Evolutionary conservation across 306 rosid species (phyloP), one percentile per base, ranked within the genome.

Genomic region (Phaseolus lunatus): DNA sequence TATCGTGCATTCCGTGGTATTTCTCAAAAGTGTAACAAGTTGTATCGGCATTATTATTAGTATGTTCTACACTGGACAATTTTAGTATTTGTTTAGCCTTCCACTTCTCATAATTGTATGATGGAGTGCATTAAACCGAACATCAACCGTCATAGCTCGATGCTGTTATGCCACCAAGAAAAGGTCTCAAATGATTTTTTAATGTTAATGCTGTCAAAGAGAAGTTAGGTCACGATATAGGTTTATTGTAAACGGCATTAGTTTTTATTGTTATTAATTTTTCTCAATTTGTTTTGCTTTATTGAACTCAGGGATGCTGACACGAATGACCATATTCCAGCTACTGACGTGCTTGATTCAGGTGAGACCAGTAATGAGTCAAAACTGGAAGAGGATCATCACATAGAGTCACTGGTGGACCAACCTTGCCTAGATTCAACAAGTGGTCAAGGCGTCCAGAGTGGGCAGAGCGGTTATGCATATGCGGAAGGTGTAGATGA

Each of bases 241-340:
- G 19, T 16, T 68, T 68, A 5, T n/a, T n/a, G 19, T 49, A 48
- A 4, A 9, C 9, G 2, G 11, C 10, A 58, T 23, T 15, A 16
- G 20, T 15, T 29, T 29, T 16, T 62, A 1, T 31, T 18, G 0
- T 63, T 35, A 6, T 7, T 27, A 33, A 43, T 53, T 66, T 77
- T 59, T 78, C 41, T 35, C 58, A 18, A 14, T 63, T 45, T 63
- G 23, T 82, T 71, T 29, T 58, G 13, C 50, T 56, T 83, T 74
- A 53, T 45, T 78, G 74, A 78, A 78, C 77, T 20, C 84, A 91
- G 90, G 70, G 84, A 68, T 72, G 83, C 50, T 61, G 87, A 83
- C 22, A 86, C 65, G 65, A 74, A 84, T 31, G 84, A 73, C 56
- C 35, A 71, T 81, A 52, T 43, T 80, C 65, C 67, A 16, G 68